Evolutionary conservation across 192 early-diverging fungal genomes (phyloP), one percentile per base, ranked within the genome.

Genomic region (Entophlyctis helioformis): DNA sequence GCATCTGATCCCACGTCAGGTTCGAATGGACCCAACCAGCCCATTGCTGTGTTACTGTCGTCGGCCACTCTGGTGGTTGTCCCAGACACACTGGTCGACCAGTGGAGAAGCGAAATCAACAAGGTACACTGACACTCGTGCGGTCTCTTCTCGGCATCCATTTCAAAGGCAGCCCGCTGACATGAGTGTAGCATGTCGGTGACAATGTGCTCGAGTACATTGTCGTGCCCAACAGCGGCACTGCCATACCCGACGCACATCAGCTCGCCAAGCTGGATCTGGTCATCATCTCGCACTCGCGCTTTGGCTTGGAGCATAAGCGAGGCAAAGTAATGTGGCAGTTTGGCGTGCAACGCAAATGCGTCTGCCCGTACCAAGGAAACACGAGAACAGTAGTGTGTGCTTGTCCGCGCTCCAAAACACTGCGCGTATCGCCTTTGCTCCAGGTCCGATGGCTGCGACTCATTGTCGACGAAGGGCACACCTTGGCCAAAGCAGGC

Each of bases 391-490:
- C n/a, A n/a, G n/a, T n/a, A n/a, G n/a, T n/a, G n/a, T n/a, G n/a
- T n/a, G n/a, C n/a, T n/a, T n/a, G n/a, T n/a, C n/a, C n/a, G n/a
- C n/a, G n/a, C n/a, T n/a, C n/a, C n/a, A 59, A 50, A 27, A 53
- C 53, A 15, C 63, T 57, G 28, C 55, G 56, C 44, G 60, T 60
- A 16, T 85, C 84, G 1, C 84, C 87, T 19, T 56, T 90, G 3
- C 66, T 80, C 32, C 66, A 73, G 18, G 63, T 91, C 1, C 75
- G 76, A 16, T 91, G 84, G 83, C 75, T 84, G 42, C 63, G 87
- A 18, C 46, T 91, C 19, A 80, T 91, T 44, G 78, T 88, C 10
- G 87, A 91, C 44, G 87, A 91, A 44, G 87, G 87, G 6, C 84
- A 88, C 39, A 64, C 67, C 27, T 69, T 90, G 72, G 69, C 74